Evolutionary conservation across 1,284 basidiomycete species (phyloP).

Genomic region (Tetrapyrgos nigripes): DNA sequence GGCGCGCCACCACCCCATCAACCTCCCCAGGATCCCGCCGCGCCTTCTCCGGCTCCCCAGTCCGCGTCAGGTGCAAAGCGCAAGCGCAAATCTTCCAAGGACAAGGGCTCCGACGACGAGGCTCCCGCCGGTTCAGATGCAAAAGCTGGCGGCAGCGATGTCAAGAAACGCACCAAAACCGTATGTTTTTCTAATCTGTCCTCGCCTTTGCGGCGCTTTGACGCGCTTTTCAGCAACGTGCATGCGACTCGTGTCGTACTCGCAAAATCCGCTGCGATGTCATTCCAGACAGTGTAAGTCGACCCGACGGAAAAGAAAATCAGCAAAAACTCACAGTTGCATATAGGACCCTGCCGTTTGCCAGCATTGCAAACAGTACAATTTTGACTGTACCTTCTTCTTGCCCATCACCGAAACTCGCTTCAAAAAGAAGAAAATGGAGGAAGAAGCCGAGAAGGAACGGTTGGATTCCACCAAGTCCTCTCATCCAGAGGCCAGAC

Average conservation of each 20-base stretch:
- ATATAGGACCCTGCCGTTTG: constrained; percentile 74
- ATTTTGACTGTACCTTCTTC: constrained; percentile 95
- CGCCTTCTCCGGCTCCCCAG: constrained; percentile 38
- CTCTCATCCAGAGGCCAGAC: constrained; percentile 44
- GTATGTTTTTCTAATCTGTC: constrained; percentile 40
- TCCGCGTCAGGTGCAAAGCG: constrained; percentile 55
- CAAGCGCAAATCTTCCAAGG: constrained; percentile 65
- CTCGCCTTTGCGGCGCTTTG: constrained; percentile 1
- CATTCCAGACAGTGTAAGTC: constrained; percentile 58
- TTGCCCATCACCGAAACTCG: constrained; percentile 97
- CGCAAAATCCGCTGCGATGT: constrained; percentile 95
- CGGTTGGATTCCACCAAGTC: constrained; percentile 38
- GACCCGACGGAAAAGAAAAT: constrained; percentile 7
- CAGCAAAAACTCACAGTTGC: constrained; percentile 10
- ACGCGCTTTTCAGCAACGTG: constrained; percentile 56
- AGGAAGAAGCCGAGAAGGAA: constrained; percentile 66
- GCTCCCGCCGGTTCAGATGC: constrained; percentile 56
- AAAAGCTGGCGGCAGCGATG: constrained; percentile 49
- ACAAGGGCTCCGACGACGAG: constrained; percentile 65
- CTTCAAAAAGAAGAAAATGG: constrained; percentile 93
- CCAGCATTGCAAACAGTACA: constrained; percentile 89
- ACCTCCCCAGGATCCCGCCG: constrained; percentile 35
- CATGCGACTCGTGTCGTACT: constrained; percentile 90
- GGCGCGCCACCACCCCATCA: constrained; percentile 45
- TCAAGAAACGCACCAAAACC: constrained; percentile 90